phyloP scores from a whole-genome alignment of 306 rosid genomes.

The Ormosia semicastrata region DNA sequence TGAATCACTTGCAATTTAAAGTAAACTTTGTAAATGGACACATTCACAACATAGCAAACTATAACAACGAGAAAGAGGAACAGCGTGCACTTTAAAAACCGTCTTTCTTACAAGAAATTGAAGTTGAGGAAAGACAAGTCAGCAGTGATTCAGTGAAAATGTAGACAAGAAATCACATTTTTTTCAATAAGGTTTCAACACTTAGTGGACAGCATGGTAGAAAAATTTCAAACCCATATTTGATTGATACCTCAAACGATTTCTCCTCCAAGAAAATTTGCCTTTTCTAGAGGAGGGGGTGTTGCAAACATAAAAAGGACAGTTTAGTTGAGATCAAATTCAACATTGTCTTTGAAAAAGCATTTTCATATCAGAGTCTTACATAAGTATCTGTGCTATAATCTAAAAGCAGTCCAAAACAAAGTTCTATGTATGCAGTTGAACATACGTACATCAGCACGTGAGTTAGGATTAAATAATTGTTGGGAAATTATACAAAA shows the following conservation, averaged over 20 bases:
- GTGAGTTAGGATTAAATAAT: no score
- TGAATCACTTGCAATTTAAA: constrained; percentile 75
- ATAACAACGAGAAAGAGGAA: neutral
- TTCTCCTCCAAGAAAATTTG: neutral
- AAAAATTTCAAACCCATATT: neutral
- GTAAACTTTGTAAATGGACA: constrained; percentile 22
- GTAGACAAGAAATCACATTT: neutral
- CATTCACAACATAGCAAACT: neutral
- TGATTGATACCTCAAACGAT: neutral
- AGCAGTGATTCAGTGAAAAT: constrained; percentile 6
- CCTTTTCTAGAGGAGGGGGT: neutral
- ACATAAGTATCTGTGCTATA: neutral
- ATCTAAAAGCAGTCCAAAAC: neutral
- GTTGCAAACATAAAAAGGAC: neutral
- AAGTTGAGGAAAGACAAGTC: constrained; percentile 3
- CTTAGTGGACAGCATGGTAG: neutral
- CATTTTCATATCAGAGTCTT: neutral
- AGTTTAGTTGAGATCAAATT: neutral
- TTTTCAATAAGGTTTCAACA: constrained; percentile 9
- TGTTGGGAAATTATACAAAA: no score
- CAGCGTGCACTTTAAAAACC: neutral
- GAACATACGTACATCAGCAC: neutral
- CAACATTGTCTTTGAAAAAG: neutral
- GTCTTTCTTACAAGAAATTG: neutral
- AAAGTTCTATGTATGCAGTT: neutral